Percentiles rank a stretch among this genome's conserved stretches.
Evolutionary conservation across 495 filamentous ascomycete genomes (phyloP).

Genomic region (Trypethelium eluteriae): DNA sequence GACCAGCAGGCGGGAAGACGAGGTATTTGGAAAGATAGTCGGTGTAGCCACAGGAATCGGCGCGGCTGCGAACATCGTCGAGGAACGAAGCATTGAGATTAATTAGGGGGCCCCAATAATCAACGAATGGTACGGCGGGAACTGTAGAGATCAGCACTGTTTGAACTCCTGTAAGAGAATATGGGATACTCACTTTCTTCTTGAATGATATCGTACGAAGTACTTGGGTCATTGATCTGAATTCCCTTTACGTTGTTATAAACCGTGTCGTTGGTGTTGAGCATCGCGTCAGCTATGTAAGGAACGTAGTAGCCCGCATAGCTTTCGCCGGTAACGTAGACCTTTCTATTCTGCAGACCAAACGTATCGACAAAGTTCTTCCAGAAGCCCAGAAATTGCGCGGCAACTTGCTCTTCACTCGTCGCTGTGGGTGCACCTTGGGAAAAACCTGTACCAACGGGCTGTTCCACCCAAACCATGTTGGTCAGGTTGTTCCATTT

Average conservation of each 20-base stretch:
- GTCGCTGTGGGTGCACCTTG: constrained; percentile 48
- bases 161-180: background rate
- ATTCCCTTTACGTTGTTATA: constrained; percentile 63
- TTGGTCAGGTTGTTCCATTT: constrained; percentile 29
- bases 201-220: constrained; percentile 45
- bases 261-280: constrained; percentile 56
- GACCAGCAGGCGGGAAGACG: constrained; percentile 57
- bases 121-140: constrained; percentile 52
- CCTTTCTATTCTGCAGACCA: constrained; percentile 52
- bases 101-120: constrained; percentile 55
- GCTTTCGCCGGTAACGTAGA: constrained; percentile 56
- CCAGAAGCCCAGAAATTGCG: constrained; percentile 56
- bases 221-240: constrained; percentile 62
- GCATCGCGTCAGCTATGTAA: constrained; percentile 68
- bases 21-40: constrained; percentile 55
- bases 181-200: constrained; percentile 34
- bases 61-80: constrained; percentile 46
- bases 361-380: constrained; percentile 57
- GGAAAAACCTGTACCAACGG: constrained; percentile 42
- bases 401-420: constrained; percentile 48
- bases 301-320: constrained; percentile 72
- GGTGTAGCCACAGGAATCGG: constrained; percentile 58
- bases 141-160: constrained; percentile 37
- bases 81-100: constrained; percentile 61
- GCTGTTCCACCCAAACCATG: constrained; percentile 33